These are phyloP conservation scores for Yarrowia alimentaria DNA, from an alignment of 805 yeast genomes.

Conservation along the genomic window DNA sequence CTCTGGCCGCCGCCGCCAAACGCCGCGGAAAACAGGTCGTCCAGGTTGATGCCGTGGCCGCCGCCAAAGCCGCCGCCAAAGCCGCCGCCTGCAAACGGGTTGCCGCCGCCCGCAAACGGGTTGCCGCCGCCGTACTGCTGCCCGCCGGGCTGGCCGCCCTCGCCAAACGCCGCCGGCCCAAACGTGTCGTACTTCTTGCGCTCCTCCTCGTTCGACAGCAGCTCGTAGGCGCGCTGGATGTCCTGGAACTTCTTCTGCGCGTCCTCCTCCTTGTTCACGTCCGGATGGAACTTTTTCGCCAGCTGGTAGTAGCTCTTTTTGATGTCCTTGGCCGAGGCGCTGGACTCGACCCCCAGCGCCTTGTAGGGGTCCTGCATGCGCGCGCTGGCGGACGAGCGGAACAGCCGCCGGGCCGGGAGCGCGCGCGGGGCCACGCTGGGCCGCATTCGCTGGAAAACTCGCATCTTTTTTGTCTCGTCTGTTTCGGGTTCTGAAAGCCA, in stretches of 20 bases:
- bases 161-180: constrained; percentile 82
- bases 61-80: constrained; percentile 43
- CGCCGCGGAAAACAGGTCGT: constrained; percentile 39
- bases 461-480: too few species aligned
- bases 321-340: constrained; percentile 77
- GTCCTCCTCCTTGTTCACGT: constrained; percentile 84
- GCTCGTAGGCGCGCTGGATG: constrained; percentile 91
- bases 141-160: constrained; percentile 40
- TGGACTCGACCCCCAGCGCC: constrained; percentile 70
- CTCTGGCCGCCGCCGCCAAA: constrained; percentile 42
- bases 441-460: too few species aligned
- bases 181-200: constrained; percentile 86
- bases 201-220: constrained; percentile 79
- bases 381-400: neutral
- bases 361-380: constrained; percentile 70
- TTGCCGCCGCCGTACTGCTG: constrained; percentile 51
- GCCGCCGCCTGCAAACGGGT: constrained; percentile 53
- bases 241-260: constrained; percentile 90
- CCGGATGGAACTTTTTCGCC: constrained; percentile 95
- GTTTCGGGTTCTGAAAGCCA: too few species aligned
- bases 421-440: neutral
- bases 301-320: constrained; percentile 91
- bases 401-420: neutral
- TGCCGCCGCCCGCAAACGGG: constrained; percentile 47
- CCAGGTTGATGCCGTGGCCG: constrained; percentile 42